Percentiles rank a stretch among this genome's conserved stretches.
Evolutionary conservation across 164 flowering plant genomes (phyloP).

Genomic region (Aristolochia fimbriata): DNA sequence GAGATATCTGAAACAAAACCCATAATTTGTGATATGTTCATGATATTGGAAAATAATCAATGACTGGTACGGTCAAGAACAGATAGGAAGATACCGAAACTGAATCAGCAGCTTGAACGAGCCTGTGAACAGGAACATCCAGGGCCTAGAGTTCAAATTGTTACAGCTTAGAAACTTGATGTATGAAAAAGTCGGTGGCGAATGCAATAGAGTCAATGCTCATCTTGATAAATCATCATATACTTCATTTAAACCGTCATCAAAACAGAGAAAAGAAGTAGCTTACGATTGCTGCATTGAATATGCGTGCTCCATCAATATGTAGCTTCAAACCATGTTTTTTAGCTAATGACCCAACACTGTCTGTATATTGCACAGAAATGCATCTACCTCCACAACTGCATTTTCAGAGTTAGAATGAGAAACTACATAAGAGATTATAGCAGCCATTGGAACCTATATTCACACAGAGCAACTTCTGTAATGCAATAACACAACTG

Average conservation of each 20-base stretch:
- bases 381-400: constrained; percentile 82
- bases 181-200: not conserved
- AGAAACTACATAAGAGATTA: no score
- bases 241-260: not conserved
- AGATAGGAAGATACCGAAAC: constrained; percentile 49
- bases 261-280: not conserved
- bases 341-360: constrained; percentile 79
- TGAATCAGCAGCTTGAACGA: constrained; percentile 91
- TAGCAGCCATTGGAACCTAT: no score
- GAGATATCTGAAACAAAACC: no score
- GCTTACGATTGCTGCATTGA: constrained; percentile 83
- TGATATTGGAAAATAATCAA: not conserved
- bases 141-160: constrained; percentile 48
- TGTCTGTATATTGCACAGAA: constrained; percentile 67
- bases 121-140: constrained; percentile 77
- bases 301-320: constrained; percentile 94
- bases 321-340: constrained; percentile 88
- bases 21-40: no score
- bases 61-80: not conserved
- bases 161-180: not conserved
- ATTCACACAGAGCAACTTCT: no score
- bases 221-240: not conserved
- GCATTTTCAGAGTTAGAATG: constrained; percentile 13
- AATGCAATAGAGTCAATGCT: not conserved
- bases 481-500: no score